These are phyloP conservation scores for Gossypium arboreum DNA, from an alignment of 345 rosid species.

Conservation along the genomic window DNA sequence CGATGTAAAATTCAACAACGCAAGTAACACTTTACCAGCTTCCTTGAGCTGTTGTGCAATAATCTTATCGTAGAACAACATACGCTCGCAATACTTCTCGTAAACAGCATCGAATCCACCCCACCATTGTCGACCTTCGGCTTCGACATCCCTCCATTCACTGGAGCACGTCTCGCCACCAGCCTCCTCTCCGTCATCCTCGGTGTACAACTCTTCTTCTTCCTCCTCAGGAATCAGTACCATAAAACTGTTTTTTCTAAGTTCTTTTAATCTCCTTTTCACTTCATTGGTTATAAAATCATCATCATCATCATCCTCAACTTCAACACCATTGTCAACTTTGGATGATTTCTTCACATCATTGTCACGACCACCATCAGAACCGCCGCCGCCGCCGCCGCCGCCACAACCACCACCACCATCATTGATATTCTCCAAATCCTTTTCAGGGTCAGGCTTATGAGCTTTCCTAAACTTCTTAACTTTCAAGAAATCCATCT, in stretches of 20 bases:
- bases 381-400: not conserved
- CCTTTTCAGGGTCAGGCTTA: conserved; percentile 43
- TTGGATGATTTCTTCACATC: conserved; percentile 34
- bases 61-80: conserved; percentile 79
- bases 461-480: conserved; percentile 58
- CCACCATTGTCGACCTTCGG: conserved; percentile 93
- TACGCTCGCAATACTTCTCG: conserved; percentile 79
- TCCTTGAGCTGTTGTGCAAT: conserved; percentile 61
- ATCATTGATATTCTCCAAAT: conserved; percentile 44
- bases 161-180: conserved; percentile 57
- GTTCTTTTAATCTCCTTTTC: conserved; percentile 83
- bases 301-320: conserved; percentile 72
- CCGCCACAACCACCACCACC: conserved; percentile 26
- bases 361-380: conserved; percentile 16
- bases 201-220: conserved; percentile 49
- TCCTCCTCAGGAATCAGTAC: conserved; percentile 85
- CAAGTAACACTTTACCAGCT: conserved; percentile 44
- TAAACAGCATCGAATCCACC: conserved; percentile 88
- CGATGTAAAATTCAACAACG: conserved; percentile 1
- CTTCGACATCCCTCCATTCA: conserved; percentile 91
- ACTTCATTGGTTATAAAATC: conserved; percentile 94
- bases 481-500: conserved; percentile 78
- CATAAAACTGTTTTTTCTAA: conserved; percentile 90
- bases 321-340: conserved; percentile 34
- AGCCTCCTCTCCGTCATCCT: conserved; percentile 50